Evolutionary conservation across 805 yeast species (phyloP), one percentile per base, ranked within the genome.

Genomic region (Monosporozyma servazzii): DNA sequence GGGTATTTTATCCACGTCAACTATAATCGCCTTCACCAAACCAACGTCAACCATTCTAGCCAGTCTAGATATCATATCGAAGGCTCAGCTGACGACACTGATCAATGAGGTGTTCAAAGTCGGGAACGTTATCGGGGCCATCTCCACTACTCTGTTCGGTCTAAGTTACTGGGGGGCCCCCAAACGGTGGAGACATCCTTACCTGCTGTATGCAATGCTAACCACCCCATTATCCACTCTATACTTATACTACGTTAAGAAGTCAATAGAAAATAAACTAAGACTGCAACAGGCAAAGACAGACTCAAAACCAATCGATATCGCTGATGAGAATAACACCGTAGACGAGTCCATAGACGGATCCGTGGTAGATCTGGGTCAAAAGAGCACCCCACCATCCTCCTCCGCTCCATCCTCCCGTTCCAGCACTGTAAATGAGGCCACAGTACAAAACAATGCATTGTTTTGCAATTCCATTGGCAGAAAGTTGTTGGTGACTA

Each of bases 171-270:
- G 69, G 48, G 73, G 74, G 47, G 80, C 88, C 0, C 80, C 86
- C 20, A 57, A 66, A 5, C 62, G 70, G 37, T 81, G 75, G 51
- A 78, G 78, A 65, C 95, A 86, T 66, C 93, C 93, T 20, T 86
- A 85, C 63, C 74, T 86, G 61, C 61, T 86, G 13, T 86, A 86
- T 63, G 84, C 47, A 74, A 83, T 61, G 51, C 49, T 55, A 30
- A 56, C 54, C 1, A 54, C 60, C 13, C 66, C 66, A 8, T 39
- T 56, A 62, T 7, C 54, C 58, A 11, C 30, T 52, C 3, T 62
- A 58, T 36, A 50, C 58, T 6, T 53, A 54, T 52, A n/a, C 45
- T 15, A 18, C 48, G 10, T 21, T 13, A 51, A 56, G 9, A 45
- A 45, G 30, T 45, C 47, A 4, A 36, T 23, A 15, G 50, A 51